Evolutionary conservation across 2,329 filamentous ascomycete genomes (phyloP), one percentile per base, ranked within the genome.

Genomic region (Chalaropsis ovoidea): DNA sequence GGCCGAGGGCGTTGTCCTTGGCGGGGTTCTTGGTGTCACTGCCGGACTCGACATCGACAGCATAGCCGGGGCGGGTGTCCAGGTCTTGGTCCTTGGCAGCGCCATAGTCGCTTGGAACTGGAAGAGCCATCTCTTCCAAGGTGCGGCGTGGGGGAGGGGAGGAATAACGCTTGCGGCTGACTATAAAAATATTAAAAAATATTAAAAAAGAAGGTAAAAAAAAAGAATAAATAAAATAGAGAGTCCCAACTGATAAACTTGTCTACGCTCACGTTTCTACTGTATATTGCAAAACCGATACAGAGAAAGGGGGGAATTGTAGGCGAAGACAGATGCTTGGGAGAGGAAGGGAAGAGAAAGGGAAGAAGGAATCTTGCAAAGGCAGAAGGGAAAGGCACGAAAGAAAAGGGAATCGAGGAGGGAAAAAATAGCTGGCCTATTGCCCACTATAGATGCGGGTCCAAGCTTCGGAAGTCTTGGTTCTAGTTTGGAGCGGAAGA

Each of bases 201-300:
- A 49, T 49, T 49, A 49, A 49, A 49, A 49, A 49, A 49, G 22
- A 43, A 45, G 3, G 39, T 39, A 62, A 27, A 45, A 31, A 27
- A 43, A 17, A 61, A 43, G 24, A 43, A 61, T 13, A 13, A 61
- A 45, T 61, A 10, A 3, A 31, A 31, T 3, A 62, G 19, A 45
- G 31, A n/a, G 24, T 3, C 61, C 41, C 27, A 43, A 27, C 11
- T 47, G 60, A 17, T 39, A 61, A 49, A 49, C 41, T 31, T 62
- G 61, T 56, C 49, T 27, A 56, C 49, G 64, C 58, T 31, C 64
- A 43, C 49, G 58, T 19, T 31, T 67, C 61, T 60, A 42, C 65
- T 67, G 62, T 67, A 64, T 67, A 67, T 67, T 67, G 62, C 61
- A 67, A 64, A 64, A 64, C 54, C 62, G 67, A 68, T 66, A 64